Evolutionary conservation across 2,329 filamentous ascomycete species (phyloP), one percentile per base, ranked within the genome.

Genomic region (Ceratocystis cubensis): DNA sequence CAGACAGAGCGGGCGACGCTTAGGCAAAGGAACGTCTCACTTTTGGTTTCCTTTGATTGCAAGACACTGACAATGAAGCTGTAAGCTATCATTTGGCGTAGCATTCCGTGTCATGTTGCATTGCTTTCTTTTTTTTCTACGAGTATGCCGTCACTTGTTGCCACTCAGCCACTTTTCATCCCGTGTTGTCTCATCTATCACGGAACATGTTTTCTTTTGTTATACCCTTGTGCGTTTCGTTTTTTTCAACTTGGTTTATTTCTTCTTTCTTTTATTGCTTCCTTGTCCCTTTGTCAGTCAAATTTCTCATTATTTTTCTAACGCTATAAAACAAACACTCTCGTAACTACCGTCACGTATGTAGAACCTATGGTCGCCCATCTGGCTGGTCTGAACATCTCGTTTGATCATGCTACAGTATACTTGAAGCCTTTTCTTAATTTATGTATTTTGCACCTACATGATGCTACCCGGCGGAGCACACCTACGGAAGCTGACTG

Each of bases 171-270:
- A 45, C 61, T 33, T 45, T 15, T 45, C 61, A 63, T 28, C 37
- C 10, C 61, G 33, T 25, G 30, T 13, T 59, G 56, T 59, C 56
- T 59, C n/a, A 59, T 41, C 37, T 15, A 13, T 25, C 28, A 59
- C 30, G 13, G 30, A 37, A n/a, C 5, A 20, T 59, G 28, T n/a
- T 37, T 59, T 57, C 53, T 28, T 59, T 59, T 33, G 56, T 59
- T 59, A 59, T 59, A 59, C 56, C 56, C 56, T 59, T 5, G 56
- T 28, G 56, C 17, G 56, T 59, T 59, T 59, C 10, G 28, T 20
- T 59, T 37, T 17, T 20, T 20, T 59, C 13, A 28, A 13, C 13
- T 41, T 41, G 22, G 25, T 5, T 33, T 57, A 22, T n/a, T n/a
- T 17, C 30, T 33, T 33, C 48, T 13, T 53, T 25, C 48, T 53